Evolutionary conservation across 371 early-diverging fungal genomes (phyloP).

Genomic region (Mycotypha africana): DNA sequence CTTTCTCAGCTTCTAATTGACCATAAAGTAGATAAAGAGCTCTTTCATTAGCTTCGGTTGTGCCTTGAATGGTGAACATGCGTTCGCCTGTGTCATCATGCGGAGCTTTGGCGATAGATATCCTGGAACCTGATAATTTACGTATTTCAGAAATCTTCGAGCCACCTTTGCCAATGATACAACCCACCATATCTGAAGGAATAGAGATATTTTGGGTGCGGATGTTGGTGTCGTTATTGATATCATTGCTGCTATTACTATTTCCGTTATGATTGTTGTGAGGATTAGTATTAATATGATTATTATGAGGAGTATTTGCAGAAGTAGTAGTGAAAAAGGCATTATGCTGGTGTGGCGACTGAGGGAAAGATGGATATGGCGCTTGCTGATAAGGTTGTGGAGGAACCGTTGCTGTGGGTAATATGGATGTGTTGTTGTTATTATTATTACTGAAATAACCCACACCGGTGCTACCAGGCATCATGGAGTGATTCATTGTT

Average conservation of each 20-base stretch:
- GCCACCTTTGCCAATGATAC: conserved; percentile 91
- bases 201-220: conserved; percentile 83
- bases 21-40: conserved; percentile 86
- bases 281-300: not conserved
- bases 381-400: conserved; percentile 3
- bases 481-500: not conserved
- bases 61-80: conserved; percentile 88
- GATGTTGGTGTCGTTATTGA: too few relatives aligned
- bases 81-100: conserved; percentile 76
- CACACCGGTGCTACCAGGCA: too few relatives aligned
- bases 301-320: too few relatives aligned
- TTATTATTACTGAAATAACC: conserved; percentile 21
- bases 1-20: conserved; percentile 86
- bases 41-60: conserved; percentile 79
- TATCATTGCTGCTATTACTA: conserved; percentile 11
- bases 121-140: conserved; percentile 75
- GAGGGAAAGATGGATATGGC: not conserved
- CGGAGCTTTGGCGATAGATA: conserved; percentile 78
- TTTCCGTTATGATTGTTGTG: too few relatives aligned
- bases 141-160: conserved; percentile 89
- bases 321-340: too few relatives aligned
- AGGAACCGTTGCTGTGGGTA: not conserved
- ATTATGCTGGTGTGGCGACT: too few relatives aligned
- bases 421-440: not conserved
- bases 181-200: conserved; percentile 91